Evolutionary conservation across 768 basidiomycete genomes (phyloP).

Genomic region (Panaeolus cyanescens): DNA sequence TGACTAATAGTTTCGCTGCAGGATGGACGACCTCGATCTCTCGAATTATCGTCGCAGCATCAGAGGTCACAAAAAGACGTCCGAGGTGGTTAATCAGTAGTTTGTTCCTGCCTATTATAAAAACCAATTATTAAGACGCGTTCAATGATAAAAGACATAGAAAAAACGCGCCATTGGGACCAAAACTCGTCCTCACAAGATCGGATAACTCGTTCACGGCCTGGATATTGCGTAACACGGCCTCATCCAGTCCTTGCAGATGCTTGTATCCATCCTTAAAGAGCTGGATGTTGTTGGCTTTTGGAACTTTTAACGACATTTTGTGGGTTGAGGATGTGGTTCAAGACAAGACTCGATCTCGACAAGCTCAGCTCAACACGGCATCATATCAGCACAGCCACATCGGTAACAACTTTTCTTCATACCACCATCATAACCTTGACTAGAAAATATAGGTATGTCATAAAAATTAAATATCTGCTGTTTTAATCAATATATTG

Average conservation of each 20-base stretch:
- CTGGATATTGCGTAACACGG: slow-evolving; percentile 94
- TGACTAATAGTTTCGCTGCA: slow-evolving; percentile 97
- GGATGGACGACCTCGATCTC: slow-evolving; percentile 99
- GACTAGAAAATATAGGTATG: not conserved
- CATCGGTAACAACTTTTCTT: slow-evolving; percentile 2
- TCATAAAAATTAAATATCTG: not conserved
- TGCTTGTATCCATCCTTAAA: slow-evolving; percentile 99
- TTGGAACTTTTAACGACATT: slow-evolving; percentile 96
- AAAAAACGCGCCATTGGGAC: slow-evolving; percentile 80
- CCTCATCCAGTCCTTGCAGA: slow-evolving; percentile 91
- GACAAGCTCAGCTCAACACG: slow-evolving; percentile 2
- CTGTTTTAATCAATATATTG: not conserved
- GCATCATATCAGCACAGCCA: slow-evolving; percentile 3
- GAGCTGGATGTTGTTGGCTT: slow-evolving; percentile 82
- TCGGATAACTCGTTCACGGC: slow-evolving; percentile 95
- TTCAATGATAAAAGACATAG: slow-evolving; percentile 1
- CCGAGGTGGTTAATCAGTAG: slow-evolving; percentile 97
- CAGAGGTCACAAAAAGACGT: slow-evolving; percentile 94
- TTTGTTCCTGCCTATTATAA: slow-evolving; percentile 83
- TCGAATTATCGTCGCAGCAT: slow-evolving; percentile 97
- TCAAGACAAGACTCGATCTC: slow-evolving; percentile 3
- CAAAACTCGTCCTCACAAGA: slow-evolving; percentile 95
- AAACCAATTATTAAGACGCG: slow-evolving; percentile 8
- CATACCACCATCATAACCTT: not conserved
- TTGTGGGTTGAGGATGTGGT: slow-evolving; percentile 9